A percentile compares a stretch with the other conserved stretches of the same genome.
Conservation (phyloP, 805 yeast species). For the Wickerhamiella hasegawae region DNA sequence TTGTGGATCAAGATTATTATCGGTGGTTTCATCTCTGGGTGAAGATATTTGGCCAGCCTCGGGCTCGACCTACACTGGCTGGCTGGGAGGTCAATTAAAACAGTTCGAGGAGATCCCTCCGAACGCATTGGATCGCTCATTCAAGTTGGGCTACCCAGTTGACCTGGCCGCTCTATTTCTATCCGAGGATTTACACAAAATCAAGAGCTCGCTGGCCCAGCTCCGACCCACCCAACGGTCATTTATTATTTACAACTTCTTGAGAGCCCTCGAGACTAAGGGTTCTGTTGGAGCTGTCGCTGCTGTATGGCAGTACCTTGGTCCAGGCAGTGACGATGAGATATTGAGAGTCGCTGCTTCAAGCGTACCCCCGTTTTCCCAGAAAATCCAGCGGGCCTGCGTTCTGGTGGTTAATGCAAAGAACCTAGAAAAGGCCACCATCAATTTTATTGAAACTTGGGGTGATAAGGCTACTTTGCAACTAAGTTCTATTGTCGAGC, state of each 20-base stretch:
- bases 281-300: slow-evolving; percentile 8
- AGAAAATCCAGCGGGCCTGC: slow-evolving; percentile 9
- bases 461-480: slow-evolving; percentile 26
- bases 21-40: no score
- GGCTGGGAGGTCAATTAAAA: slow-evolving; percentile 13
- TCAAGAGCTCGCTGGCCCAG: slow-evolving; percentile 4
- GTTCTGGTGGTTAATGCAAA: slow-evolving; percentile 9
- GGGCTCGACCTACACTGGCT: slow-evolving; percentile 13
- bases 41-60: no score
- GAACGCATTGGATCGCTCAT: slow-evolving; percentile 10
- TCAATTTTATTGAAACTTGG: slow-evolving; percentile 19
- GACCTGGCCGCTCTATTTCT: slow-evolving; percentile 4
- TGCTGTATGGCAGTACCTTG: slow-evolving; percentile 8
- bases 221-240: slow-evolving; percentile 10
- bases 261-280: neutral
- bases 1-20: no score
- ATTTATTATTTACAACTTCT: slow-evolving; percentile 6
- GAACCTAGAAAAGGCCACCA: slow-evolving; percentile 2
- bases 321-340: neutral
- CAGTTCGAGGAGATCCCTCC: slow-evolving; percentile 2
- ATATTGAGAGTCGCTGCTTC: slow-evolving; percentile 5
- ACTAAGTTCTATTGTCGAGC: slow-evolving; percentile 27
- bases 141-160: slow-evolving; percentile 16
- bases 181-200: no score
- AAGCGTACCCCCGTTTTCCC: neutral